Evolutionary conservation across 176 grass and related monocot species (phyloP), one percentile per base, ranked within the genome.

Genomic region (Ensete ventricosum): DNA sequence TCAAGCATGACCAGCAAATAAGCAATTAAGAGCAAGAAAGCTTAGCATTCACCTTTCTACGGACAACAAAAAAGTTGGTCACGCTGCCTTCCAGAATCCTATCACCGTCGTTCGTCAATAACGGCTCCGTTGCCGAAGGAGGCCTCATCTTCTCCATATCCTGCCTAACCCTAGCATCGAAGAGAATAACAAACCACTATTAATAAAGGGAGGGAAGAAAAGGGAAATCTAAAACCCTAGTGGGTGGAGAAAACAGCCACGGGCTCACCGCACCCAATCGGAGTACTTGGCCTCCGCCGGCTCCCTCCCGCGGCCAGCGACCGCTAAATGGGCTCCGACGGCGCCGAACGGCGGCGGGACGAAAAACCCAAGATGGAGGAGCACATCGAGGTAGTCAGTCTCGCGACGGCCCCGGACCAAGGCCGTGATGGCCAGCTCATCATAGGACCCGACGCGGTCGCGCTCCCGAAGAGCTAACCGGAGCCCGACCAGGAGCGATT

Each of bases 141-240:
- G 90, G 90, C 77, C 88, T 93, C 90, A 91, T 88, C 77, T 88
- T 96, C 54, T 96, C 92, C 89, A 97, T 69, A 53, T 55, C 74
- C 83, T 91, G 90, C 83, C 94, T 86, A 26, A 89, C 81, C 84
- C 90, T 96, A 50, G 10, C 24, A 72, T 73, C 50, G 69, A 14
- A 63, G 23, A 68, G 16, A 13, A 57, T 2, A 24, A 50, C 11
- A 80, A 20, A 34, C 5, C 73, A 2, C 14, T 10, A 22, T 50
- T 2, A 79, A 71, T 8, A 54, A 68, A 13, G 23, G n/a, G 69
- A 22, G 54, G 16, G 26, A 71, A 64, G 59, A 19, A 43, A 69
- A 23, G 26, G 3, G 24, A 51, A 62, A 25, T 6, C 13, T 54
- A 13, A 34, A 50, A 53, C 19, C 50, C 50, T 19, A 20, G 63